These are phyloP conservation scores for Psidium guajava DNA, from an alignment of 345 rosid species.

Conservation along the genomic window DNA sequence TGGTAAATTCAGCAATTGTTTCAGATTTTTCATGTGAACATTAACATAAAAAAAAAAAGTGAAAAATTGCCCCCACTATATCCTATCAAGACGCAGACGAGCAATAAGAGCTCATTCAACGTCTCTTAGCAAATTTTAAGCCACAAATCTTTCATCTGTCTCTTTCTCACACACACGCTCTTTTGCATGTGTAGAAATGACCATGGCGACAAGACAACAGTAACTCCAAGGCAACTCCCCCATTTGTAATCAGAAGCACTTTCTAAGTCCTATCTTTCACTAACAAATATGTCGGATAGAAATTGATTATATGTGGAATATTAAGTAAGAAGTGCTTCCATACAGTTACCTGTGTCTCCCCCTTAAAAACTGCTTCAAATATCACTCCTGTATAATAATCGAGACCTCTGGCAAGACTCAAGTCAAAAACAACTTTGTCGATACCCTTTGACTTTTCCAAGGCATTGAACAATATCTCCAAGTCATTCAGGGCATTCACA, in stretches of 20 bases:
- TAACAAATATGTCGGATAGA: background rate
- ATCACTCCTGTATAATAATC: slow-evolving; percentile 97
- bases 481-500: slow-evolving; percentile 55
- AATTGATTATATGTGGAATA: background rate
- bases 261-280: background rate
- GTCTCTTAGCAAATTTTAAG: background rate
- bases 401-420: slow-evolving; percentile 97
- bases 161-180: background rate
- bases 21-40: background rate
- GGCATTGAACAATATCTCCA: slow-evolving; percentile 75
- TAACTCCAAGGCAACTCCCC: background rate
- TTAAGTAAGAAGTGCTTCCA: background rate
- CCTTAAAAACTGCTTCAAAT: slow-evolving; percentile 81
- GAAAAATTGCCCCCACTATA: background rate
- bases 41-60: background rate
- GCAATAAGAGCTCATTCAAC: background rate
- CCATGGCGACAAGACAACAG: background rate
- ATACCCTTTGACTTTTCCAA: slow-evolving; percentile 66
- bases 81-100: background rate
- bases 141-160: background rate
- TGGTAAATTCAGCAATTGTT: background rate
- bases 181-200: background rate
- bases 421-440: slow-evolving; percentile 75
- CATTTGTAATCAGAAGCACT: background rate
- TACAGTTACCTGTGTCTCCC: slow-evolving; percentile 60